A percentile compares a stretch with the other conserved stretches of the same genome.
Evolutionary conservation across 805 yeast species (phyloP).

Genomic region (Candida nitratophila): DNA sequence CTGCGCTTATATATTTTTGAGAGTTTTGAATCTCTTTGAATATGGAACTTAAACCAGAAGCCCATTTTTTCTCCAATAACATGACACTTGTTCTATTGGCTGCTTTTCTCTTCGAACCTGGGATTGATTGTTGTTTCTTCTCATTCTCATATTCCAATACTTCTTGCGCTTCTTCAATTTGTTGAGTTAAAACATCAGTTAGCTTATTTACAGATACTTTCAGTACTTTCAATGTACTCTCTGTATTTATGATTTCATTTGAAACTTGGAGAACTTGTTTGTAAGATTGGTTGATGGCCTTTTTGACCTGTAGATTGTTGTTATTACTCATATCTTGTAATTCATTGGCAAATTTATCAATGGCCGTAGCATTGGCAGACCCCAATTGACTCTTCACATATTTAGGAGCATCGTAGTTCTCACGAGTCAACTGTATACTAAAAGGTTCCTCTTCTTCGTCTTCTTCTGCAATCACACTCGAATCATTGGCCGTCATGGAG

Average conservation of each 20-base stretch:
- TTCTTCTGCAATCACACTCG: conserved; percentile 3
- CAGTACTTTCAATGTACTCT: conserved; percentile 53
- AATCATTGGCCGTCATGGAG: neutral
- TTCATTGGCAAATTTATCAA: conserved; percentile 59
- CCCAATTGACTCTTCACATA: conserved; percentile 46
- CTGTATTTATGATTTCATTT: conserved; percentile 55
- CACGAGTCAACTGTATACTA: conserved; percentile 7
- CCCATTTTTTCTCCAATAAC: conserved; percentile 78
- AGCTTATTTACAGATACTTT: conserved; percentile 55
- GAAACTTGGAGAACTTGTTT: conserved; percentile 53
- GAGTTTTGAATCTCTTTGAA: conserved; percentile 90
- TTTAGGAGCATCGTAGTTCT: conserved; percentile 38
- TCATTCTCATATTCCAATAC: neutral
- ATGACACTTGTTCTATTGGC: conserved; percentile 64
- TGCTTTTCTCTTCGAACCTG: conserved; percentile 17
- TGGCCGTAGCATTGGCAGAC: conserved; percentile 63
- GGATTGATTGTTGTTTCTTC: too few relatives aligned
- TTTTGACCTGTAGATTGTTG: conserved; percentile 52
- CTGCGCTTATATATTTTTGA: conserved; percentile 64
- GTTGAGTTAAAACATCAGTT: conserved; percentile 46
- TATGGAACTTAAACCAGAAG: conserved; percentile 55
- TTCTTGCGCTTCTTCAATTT: conserved; percentile 22
- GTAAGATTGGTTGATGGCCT: conserved; percentile 54
- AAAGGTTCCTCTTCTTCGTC: conserved; percentile 1
- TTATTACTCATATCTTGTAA: conserved; percentile 40